These are phyloP conservation scores for Nicotiana tomentosiformis DNA, from an alignment of 257 asterid genomes.

Conservation along the genomic window DNA sequence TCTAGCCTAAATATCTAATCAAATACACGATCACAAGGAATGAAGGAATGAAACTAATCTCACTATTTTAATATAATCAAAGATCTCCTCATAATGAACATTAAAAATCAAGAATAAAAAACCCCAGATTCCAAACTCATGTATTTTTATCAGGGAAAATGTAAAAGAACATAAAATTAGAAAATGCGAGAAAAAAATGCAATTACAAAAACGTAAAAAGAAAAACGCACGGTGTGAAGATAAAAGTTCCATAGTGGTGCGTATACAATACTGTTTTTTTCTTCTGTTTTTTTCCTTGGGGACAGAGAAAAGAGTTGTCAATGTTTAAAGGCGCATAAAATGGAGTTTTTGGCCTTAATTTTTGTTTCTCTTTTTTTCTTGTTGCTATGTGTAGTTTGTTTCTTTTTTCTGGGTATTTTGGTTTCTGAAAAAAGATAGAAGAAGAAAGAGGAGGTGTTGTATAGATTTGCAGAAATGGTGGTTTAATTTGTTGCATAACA, in stretches of 20 bases:
- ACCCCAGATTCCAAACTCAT: background rate
- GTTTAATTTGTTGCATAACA: slow-evolving; percentile 13
- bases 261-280: background rate
- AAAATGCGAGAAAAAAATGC: background rate
- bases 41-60: background rate
- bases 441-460: background rate
- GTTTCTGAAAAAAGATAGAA: background rate
- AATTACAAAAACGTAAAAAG: background rate
- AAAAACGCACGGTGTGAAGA: slow-evolving; percentile 22
- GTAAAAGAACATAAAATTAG: background rate
- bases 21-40: background rate
- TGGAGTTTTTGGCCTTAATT: background rate
- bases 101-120: background rate
- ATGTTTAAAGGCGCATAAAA: background rate
- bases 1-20: background rate
- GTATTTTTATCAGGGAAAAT: background rate
- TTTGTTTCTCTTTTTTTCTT: background rate
- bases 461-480: slow-evolving; percentile 7
- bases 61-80: background rate
- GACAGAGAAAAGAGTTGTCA: background rate
- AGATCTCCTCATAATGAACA: background rate
- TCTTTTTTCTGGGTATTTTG: background rate
- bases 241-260: slow-evolving; percentile 28
- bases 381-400: background rate
- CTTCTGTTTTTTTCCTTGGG: background rate